Evolutionary conservation across 2,329 filamentous ascomycete species (phyloP).

Genomic region (Chaetothyriales sp.): DNA sequence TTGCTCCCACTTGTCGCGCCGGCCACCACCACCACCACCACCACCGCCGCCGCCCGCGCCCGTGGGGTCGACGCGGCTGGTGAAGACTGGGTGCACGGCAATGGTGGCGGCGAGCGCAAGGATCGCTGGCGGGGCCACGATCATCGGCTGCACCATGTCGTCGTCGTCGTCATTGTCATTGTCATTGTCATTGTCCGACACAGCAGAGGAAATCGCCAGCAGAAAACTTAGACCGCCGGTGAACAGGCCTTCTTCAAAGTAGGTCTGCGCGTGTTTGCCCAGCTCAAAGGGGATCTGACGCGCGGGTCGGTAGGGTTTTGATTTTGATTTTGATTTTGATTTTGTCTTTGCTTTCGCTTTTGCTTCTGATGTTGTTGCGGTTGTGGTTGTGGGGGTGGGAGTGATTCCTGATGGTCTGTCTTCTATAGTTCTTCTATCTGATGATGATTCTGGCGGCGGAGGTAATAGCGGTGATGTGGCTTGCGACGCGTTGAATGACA

Average conservation of each 20-base stretch:
- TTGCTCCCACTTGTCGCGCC: conserved; percentile 43
- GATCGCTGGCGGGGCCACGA: conserved; percentile 55
- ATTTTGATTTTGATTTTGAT: too few relatives aligned
- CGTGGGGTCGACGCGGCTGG: conserved; percentile 42
- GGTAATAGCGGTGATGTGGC: too few relatives aligned
- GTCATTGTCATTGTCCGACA: conserved; percentile 26
- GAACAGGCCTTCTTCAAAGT: conserved; percentile 62
- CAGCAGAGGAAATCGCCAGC: conserved; percentile 44
- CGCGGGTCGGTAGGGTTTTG: conserved; percentile 24
- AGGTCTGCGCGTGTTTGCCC: conserved; percentile 51
- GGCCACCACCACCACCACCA: conserved; percentile 35
- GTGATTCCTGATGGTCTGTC: too few relatives aligned
- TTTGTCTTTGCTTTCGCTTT: too few relatives aligned
- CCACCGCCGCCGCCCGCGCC: conserved; percentile 29
- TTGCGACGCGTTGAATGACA: too few relatives aligned
- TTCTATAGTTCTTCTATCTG: too few relatives aligned
- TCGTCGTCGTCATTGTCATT: too few relatives aligned
- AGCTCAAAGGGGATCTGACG: conserved; percentile 47
- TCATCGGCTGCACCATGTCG: conserved; percentile 39
- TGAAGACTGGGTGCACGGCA: conserved; percentile 65
- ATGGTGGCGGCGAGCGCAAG: conserved; percentile 66
- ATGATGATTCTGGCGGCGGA: too few relatives aligned
- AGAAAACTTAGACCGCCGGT: conserved; percentile 49
- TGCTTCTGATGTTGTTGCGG: not conserved
- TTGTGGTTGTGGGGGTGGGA: too few relatives aligned